phyloP scores from a whole-genome alignment of 495 filamentous ascomycete species.

The Annulohypoxylon moriforme region DNA sequence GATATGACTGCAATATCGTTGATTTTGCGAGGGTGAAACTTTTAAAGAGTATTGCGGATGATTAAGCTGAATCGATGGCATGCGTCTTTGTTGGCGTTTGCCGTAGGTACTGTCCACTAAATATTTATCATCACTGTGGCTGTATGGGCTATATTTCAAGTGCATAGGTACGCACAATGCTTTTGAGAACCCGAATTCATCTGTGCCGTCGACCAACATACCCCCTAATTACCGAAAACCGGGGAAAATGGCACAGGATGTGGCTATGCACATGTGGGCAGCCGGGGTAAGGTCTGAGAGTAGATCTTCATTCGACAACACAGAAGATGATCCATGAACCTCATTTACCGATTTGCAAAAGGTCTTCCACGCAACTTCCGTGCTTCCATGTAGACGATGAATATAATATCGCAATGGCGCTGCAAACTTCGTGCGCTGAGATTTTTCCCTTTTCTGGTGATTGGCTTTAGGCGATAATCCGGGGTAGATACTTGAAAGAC shows the following conservation, averaged over 20 bases:
- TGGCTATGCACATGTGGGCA: constrained; percentile 22
- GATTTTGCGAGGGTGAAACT: no score
- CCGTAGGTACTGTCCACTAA: no score
- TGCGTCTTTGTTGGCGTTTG: no score
- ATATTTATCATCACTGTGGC: no score
- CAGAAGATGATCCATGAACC: background rate
- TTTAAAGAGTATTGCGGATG: no score
- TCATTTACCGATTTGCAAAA: constrained; percentile 7
- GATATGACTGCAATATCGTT: no score
- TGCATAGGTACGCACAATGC: no score
- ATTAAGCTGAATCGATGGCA: no score
- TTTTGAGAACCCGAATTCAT: no score
- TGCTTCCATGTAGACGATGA: background rate
- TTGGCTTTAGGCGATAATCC: background rate
- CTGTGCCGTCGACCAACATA: background rate
- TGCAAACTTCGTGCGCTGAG: background rate
- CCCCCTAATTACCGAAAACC: constrained; percentile 9
- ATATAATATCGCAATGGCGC: background rate
- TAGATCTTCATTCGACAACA: constrained; percentile 26
- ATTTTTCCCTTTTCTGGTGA: background rate
- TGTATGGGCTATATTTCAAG: background rate
- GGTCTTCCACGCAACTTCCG: background rate
- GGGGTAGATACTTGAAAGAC: background rate
- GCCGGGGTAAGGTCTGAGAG: constrained; percentile 2
- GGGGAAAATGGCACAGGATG: constrained; percentile 5